A percentile compares a stretch with the other conserved stretches of the same genome.
Evolutionary conservation across 805 yeast species (phyloP).

Genomic region (Lipomyces kockii): DNA sequence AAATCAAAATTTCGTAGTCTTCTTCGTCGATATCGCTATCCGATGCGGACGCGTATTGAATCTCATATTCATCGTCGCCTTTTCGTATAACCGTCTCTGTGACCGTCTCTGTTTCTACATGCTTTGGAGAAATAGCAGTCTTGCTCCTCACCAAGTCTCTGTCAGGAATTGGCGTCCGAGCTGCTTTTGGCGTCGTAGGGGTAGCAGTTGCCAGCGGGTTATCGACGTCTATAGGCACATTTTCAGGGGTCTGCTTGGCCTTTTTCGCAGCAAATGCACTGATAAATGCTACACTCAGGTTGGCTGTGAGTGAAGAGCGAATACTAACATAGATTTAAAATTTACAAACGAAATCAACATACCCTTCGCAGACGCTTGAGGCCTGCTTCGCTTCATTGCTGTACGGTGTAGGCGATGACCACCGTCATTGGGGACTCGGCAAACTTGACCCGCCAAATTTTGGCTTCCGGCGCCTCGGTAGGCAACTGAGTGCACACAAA

Average conservation of each 20-base stretch:
- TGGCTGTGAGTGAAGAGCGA: neutral
- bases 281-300: slow-evolving; percentile 16
- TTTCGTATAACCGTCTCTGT: neutral
- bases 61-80: slow-evolving; percentile 8
- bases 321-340: neutral
- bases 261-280: slow-evolving; percentile 15
- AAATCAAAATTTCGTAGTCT: slow-evolving; percentile 6
- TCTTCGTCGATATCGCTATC: slow-evolving; percentile 5
- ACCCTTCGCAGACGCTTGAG: slow-evolving; percentile 22
- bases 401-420: neutral
- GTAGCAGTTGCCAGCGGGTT: neutral
- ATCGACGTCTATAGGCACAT: neutral
- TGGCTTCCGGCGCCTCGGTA: neutral
- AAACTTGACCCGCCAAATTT: neutral
- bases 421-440: neutral
- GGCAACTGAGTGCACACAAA: too few species aligned
- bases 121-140: neutral
- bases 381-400: slow-evolving; percentile 7
- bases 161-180: neutral
- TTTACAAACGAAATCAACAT: neutral
- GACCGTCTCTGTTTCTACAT: neutral
- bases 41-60: slow-evolving; percentile 7
- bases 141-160: neutral
- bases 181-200: neutral
- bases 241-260: slow-evolving; percentile 1